Conservation (phyloP, 495 filamentous ascomycete species). For the Penicillium cosmopolitanum region DNA sequence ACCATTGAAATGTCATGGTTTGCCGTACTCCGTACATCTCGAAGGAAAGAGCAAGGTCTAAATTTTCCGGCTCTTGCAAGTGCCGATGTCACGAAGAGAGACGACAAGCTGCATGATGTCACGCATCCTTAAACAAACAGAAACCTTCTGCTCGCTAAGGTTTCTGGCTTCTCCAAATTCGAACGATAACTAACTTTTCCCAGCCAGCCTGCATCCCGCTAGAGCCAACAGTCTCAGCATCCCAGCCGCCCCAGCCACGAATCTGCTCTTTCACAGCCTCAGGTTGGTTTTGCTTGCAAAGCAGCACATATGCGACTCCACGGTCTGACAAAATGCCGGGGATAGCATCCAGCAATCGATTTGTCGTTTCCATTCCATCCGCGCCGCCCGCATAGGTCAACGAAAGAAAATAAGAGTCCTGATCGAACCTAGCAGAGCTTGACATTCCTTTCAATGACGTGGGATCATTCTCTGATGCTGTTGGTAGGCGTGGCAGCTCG, state of each 20-base stretch:
- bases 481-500: conserved; percentile 60
- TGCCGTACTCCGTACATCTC: not conserved
- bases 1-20: not conserved
- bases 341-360: conserved; percentile 70
- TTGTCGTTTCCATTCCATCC: conserved; percentile 93
- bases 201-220: conserved; percentile 88
- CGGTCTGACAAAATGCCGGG: conserved; percentile 61
- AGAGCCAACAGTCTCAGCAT: conserved; percentile 73
- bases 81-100: not conserved
- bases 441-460: conserved; percentile 22
- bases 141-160: not conserved
- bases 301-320: conserved; percentile 85
- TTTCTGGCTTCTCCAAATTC: conserved; percentile 64
- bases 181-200: conserved; percentile 84
- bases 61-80: not conserved
- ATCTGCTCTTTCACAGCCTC: conserved; percentile 72
- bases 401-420: conserved; percentile 78
- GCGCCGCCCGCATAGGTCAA: conserved; percentile 85
- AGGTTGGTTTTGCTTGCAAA: conserved; percentile 86
- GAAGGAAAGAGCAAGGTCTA: not conserved
- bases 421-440: conserved; percentile 55
- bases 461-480: conserved; percentile 29
- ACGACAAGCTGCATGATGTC: not conserved
- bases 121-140: not conserved
- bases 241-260: conserved; percentile 64